A percentile compares a stretch with the other conserved stretches of the same genome.
Conservation (phyloP, 768 basidiomycete species). For the Solioccasus polychromus region DNA sequence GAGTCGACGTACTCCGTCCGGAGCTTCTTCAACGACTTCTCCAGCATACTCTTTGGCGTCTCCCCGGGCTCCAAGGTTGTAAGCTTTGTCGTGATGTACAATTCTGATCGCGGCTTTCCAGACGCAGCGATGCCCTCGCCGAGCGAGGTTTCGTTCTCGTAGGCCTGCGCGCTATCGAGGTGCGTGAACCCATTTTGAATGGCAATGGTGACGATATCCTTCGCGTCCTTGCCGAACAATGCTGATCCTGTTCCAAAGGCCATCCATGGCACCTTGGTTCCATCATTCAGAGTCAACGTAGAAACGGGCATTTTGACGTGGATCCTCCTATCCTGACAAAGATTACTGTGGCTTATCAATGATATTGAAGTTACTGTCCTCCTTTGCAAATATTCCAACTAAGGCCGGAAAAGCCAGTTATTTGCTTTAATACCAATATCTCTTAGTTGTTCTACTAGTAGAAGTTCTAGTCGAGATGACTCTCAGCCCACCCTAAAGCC, state of each 20-base stretch:
- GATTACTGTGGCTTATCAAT: no score
- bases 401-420: no score
- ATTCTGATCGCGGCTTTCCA: conserved; percentile 47
- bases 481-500: conserved; percentile 48
- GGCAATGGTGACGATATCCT: conserved; percentile 39
- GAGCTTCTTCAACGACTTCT: conserved; percentile 52
- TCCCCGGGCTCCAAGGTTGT: conserved; percentile 32
- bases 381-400: no score
- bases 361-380: no score
- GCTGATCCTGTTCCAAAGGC: conserved; percentile 65
- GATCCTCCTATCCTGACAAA: no score
- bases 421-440: no score
- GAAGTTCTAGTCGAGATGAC: no score
- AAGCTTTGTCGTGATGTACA: conserved; percentile 66
- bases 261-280: conserved; percentile 50
- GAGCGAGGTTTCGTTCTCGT: conserved; percentile 53
- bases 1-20: conserved; percentile 57
- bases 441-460: no score
- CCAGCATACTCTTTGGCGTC: conserved; percentile 47
- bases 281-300: conserved; percentile 52
- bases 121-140: conserved; percentile 50
- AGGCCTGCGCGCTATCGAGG: conserved; percentile 62
- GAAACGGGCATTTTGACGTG: conserved; percentile 30
- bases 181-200: conserved; percentile 56
- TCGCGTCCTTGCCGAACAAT: conserved; percentile 43